Percentiles rank a stretch among this genome's conserved stretches.
Evolutionary conservation across 176 grass and related monocot genomes (phyloP).

Genomic region (Saccharum spontaneum): DNA sequence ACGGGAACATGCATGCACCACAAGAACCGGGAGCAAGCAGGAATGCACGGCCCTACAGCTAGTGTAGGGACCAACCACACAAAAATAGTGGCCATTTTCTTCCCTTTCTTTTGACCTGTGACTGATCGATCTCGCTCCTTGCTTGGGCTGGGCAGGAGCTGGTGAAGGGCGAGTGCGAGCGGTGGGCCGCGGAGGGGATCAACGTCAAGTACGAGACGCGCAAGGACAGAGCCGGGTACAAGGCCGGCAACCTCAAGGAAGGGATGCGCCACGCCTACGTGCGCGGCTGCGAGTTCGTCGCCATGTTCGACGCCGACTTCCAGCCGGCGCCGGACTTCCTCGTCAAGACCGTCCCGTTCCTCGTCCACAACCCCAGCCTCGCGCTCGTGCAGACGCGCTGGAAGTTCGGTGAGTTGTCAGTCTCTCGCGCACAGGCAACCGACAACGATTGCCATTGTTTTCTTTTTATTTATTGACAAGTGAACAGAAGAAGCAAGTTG

Average conservation of each 20-base stretch:
- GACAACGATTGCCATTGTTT: no score
- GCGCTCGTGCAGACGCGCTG: constrained; percentile 84
- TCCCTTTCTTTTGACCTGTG: not conserved
- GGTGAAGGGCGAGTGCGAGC: constrained; percentile 63
- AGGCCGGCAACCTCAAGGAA: constrained; percentile 73
- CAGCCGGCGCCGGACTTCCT: constrained; percentile 79
- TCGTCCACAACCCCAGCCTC: constrained; percentile 56
- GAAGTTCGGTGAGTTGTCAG: constrained; percentile 55
- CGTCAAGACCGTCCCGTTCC: constrained; percentile 58
- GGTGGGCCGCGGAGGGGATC: constrained; percentile 54
- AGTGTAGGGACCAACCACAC: not conserved
- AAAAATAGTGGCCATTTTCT: not conserved
- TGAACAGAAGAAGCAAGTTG: no score
- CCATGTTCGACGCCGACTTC: constrained; percentile 88
- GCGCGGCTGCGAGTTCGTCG: constrained; percentile 59
- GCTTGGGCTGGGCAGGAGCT: constrained; percentile 46
- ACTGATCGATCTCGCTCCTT: no score
- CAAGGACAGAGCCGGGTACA: constrained; percentile 62
- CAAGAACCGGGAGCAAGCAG: not conserved
- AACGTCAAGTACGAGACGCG: constrained; percentile 66
- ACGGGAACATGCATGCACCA: not conserved
- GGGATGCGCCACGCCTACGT: constrained; percentile 70
- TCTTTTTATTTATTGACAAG: not conserved
- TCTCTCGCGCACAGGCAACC: not conserved
- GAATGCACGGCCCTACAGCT: not conserved